A percentile compares a stretch with the other conserved stretches of the same genome.
These are phyloP conservation scores for Collybia sp. DNA, from an alignment of 768 basidiomycete genomes.

Conservation along the genomic window DNA sequence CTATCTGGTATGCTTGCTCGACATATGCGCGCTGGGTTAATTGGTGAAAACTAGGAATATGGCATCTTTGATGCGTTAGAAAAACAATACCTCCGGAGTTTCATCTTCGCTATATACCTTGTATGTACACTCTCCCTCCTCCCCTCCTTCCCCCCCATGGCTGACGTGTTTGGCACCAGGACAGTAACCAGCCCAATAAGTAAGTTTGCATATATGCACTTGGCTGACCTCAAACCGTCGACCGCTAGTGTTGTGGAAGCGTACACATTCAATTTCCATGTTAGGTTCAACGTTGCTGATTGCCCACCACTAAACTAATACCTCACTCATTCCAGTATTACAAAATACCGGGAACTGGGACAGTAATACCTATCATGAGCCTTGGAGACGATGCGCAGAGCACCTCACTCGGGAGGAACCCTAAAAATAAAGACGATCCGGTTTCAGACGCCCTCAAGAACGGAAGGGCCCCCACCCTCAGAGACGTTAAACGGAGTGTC, in stretches of 20 bases:
- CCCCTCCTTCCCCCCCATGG: too few relatives aligned
- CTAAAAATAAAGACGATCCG: conserved; percentile 41
- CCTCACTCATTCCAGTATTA: conserved; percentile 50
- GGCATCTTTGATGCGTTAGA: conserved; percentile 86
- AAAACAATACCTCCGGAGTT: conserved; percentile 79
- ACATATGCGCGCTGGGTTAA: conserved; percentile 2
- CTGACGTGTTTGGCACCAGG: conserved; percentile 36
- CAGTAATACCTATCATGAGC: conserved; percentile 66
- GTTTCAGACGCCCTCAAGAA: conserved; percentile 51
- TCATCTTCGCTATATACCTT: conserved; percentile 82
- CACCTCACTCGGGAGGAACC: conserved; percentile 34
- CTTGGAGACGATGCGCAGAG: conserved; percentile 57
- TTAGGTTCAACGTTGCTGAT: conserved; percentile 17
- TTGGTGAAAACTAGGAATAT: conserved; percentile 65
- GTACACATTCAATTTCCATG: conserved; percentile 85
- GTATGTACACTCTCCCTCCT: conserved; percentile 47
- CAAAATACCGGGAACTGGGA: conserved; percentile 54
- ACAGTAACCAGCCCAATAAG: conserved; percentile 84
- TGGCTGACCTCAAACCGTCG: neutral
- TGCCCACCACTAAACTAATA: neutral
- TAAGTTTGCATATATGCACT: conserved; percentile 32
- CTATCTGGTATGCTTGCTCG: conserved; percentile 50
- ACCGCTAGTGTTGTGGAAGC: conserved; percentile 72
- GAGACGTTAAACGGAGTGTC: conserved; percentile 78
- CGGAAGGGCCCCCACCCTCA: conserved; percentile 66